Evolutionary conservation across 2,329 filamentous ascomycete genomes (phyloP), one percentile per base, ranked within the genome.

Genomic region (Periconia sp.): DNA sequence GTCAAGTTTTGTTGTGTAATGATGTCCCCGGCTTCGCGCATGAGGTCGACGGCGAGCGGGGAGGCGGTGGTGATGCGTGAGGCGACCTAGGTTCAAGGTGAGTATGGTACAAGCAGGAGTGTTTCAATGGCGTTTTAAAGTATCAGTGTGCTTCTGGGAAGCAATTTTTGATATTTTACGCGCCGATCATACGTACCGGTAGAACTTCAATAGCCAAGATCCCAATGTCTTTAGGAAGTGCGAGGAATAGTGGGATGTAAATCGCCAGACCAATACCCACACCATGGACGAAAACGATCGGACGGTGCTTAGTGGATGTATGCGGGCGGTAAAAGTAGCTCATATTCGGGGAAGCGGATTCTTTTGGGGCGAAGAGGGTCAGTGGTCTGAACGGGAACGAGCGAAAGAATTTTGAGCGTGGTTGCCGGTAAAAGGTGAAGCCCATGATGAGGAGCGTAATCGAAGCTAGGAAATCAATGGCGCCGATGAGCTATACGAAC

Each of bases 281-380:
- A 9, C 87, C 86, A 59, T 89, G 87, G 46, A 88, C 75, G 69
- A 88, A 88, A 5, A 89, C 67, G 10, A 89, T 71, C 0, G 86
- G 86, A 0, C 80, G 69, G 43, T 76, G 74, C 2, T 73, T 79
- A 44, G 77, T 77, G 1, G 82, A 84, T 1, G 76, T 81, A 63
- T 88, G 86, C 8, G 82, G 82, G 2, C 81, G 79, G 45, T 47
- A 54, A 35, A 56, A 58, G 74, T 89, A 89, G 52, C 80, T 79
- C 11, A 87, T 58, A 8, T 72, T 69, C 6, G 71, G 61, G 10
- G 78, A 77, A 9, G 78, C 75, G 1, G 84, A 85, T 41, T 66
- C 70, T 20, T 71, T 72, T 7, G 66, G 61, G 1, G 77, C 69
- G 31, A 81, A 56, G 2, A 83, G 57, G 31, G 75, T 76, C 52